Conservation (phyloP, 2,329 filamentous ascomycete genomes). For the Fusarium napiforme region DNA sequence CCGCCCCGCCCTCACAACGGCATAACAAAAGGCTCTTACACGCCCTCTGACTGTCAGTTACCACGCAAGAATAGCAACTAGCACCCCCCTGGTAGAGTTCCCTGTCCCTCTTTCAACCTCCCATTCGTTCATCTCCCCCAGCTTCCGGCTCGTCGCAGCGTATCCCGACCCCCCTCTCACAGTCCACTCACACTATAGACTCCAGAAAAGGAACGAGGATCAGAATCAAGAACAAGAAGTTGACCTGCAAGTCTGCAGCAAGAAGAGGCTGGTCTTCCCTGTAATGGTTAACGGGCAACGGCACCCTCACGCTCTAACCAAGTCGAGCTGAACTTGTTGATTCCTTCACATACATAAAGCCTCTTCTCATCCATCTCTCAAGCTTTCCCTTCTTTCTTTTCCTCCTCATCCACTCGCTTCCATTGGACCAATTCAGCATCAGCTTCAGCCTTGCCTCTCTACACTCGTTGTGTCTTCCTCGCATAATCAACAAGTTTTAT, state of each 20-base stretch:
- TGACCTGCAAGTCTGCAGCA: conserved; percentile 11
- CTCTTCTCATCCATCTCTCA: conserved; percentile 29
- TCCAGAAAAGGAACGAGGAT: conserved; percentile 2
- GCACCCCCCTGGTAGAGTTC: neutral
- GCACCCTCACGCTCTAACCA: conserved; percentile 4
- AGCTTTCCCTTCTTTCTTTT: conserved; percentile 18
- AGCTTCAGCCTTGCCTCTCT: conserved; percentile 16
- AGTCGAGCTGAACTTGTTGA: neutral
- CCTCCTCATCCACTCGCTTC: conserved; percentile 49
- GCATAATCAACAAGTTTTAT: conserved; percentile 11
- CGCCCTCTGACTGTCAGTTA: neutral
- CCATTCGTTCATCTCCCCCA: conserved; percentile 17
- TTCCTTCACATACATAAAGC: conserved; percentile 47
- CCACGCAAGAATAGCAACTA: neutral
- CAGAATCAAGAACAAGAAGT: conserved; percentile 21
- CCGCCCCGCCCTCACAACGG: conserved; percentile 18
- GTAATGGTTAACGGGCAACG: conserved; percentile 8
- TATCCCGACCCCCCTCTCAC: conserved; percentile 23
- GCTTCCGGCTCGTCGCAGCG: conserved; percentile 38
- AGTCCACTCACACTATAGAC: conserved; percentile 13
- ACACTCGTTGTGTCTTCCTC: conserved; percentile 46
- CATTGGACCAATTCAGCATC: conserved; percentile 31
- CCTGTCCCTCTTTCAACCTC: conserved; percentile 22
- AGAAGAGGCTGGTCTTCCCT: conserved; percentile 24
- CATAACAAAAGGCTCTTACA: neutral